Conservation (phyloP, 371 early-diverging fungal species). For the Mortierella sp. region DNA sequence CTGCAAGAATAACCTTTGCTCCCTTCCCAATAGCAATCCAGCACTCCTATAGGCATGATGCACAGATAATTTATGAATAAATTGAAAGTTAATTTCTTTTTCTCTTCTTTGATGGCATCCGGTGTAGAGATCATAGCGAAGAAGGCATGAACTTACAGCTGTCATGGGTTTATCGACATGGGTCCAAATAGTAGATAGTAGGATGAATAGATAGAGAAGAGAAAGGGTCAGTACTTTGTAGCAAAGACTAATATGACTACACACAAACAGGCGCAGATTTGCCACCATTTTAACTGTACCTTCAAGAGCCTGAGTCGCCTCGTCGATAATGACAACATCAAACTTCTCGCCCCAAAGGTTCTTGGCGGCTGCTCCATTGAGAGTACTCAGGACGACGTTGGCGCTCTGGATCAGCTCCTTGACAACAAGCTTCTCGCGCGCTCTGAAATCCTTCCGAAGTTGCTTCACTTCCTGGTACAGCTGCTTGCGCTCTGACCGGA, state of each 20-base stretch:
- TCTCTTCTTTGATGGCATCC: neutral
- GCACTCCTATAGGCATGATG: constrained; percentile 70
- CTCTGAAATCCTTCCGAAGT: constrained; percentile 80
- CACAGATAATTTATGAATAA: neutral
- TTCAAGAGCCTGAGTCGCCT: constrained; percentile 93
- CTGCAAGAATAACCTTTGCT: constrained; percentile 89
- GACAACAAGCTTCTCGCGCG: constrained; percentile 80
- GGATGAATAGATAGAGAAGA: neutral
- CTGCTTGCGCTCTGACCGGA: constrained; percentile 73
- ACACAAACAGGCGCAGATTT: neutral
- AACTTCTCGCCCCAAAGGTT: constrained; percentile 75
- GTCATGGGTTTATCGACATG: neutral
- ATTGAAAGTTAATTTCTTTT: neutral
- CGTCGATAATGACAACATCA: constrained; percentile 96
- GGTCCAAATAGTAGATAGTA: neutral
- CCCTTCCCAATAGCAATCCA: constrained; percentile 91
- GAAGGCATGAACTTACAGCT: constrained; percentile 10
- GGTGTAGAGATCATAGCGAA: neutral
- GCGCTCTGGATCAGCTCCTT: constrained; percentile 73
- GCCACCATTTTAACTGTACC: constrained; percentile 27
- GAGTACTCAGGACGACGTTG: constrained; percentile 72
- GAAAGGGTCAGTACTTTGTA: neutral
- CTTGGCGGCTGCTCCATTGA: constrained; percentile 74
- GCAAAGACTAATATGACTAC: neutral
- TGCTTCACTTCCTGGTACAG: constrained; percentile 78